Evolutionary conservation across 495 filamentous ascomycete species (phyloP), one percentile per base, ranked within the genome.

Genomic region (Hyaloscypha variabilis): DNA sequence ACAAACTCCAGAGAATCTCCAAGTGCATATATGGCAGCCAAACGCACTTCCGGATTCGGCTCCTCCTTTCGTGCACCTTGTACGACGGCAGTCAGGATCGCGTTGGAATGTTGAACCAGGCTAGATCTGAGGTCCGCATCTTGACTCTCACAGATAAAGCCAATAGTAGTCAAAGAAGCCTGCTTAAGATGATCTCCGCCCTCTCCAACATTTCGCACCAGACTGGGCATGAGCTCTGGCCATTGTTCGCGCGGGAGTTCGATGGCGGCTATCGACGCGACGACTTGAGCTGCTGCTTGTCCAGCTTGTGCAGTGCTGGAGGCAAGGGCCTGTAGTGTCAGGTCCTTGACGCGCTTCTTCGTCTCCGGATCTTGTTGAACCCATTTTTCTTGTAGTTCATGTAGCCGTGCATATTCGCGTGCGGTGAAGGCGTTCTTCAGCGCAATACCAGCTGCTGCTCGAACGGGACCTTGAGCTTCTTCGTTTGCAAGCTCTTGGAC

Each of bases 1-100:
- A 99, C 94, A 75, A 99, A 99, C 77, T 99, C 95, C 26, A 98
- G 87, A n/a, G 93, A 97, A 74, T 99, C 96, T 71, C 93, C 91
- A 19, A 99, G 88, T 23, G 95, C 96, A 60, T 90, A 90, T 74
- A 99, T 94, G 71, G 95, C 95, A 39, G 95, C 91, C 67, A 90
- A 84, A 54, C 95, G 91, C 42, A 99, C 93, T 73, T 98, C 93
- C 69, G 79, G 77, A 79, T 94, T 97, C 13, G 87, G 76, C 83
- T 98, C 96, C 77, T 98, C 96, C 73, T 97, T 97, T 56, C 95
- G 88, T 56, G 95, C 95, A 68, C 95, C 95, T 78, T 97, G 96
- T 0, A 99, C 94, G 49, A 99, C 95, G 46, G 95, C 95, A 23
- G 96, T 98, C 69, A 99, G 82, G 75, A 99, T 99, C 56, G 95